Conservation (phyloP, 768 basidiomycete genomes). For the Mrakia frigida region DNA sequence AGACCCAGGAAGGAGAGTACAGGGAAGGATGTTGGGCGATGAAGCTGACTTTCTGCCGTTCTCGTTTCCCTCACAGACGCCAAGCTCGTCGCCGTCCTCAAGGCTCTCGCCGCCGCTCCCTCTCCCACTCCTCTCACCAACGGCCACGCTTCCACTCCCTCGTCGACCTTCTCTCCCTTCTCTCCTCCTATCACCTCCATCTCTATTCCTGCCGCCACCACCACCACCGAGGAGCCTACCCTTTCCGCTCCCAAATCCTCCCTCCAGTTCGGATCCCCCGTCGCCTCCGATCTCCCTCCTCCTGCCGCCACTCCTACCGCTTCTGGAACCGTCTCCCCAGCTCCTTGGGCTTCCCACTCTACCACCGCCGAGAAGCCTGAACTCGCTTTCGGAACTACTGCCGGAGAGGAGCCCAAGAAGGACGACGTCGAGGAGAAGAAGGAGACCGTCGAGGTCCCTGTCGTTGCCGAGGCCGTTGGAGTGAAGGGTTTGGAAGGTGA, state of each 20-base stretch:
- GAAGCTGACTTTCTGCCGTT: not conserved
- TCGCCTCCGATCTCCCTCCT: not conserved
- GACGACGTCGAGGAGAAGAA: conserved; percentile 17
- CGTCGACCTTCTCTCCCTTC: not conserved
- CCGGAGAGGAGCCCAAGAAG: conserved; percentile 12
- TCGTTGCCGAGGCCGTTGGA: not conserved
- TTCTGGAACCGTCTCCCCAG: not conserved
- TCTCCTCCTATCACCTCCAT: not conserved
- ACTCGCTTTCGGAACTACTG: not conserved
- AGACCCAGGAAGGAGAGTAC: not conserved
- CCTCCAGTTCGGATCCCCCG: not conserved
- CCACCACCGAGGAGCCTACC: not conserved
- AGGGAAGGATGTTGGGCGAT: not conserved
- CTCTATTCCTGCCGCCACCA: not conserved
- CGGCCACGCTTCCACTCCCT: not conserved
- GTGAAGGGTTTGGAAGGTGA: not conserved
- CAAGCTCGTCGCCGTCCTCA: conserved; percentile 4
- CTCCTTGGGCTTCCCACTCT: conserved; percentile 1
- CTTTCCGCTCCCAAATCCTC: not conserved
- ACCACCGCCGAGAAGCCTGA: not conserved
- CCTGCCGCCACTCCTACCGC: not conserved
- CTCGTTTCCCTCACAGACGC: not conserved
- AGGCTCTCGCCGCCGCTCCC: not conserved
- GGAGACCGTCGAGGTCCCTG: conserved; percentile 2
- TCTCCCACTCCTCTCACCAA: conserved; percentile 8